Evolutionary conservation across 148 eudicot species (phyloP).

Genomic region (Amaranthus hypochondriacus): DNA sequence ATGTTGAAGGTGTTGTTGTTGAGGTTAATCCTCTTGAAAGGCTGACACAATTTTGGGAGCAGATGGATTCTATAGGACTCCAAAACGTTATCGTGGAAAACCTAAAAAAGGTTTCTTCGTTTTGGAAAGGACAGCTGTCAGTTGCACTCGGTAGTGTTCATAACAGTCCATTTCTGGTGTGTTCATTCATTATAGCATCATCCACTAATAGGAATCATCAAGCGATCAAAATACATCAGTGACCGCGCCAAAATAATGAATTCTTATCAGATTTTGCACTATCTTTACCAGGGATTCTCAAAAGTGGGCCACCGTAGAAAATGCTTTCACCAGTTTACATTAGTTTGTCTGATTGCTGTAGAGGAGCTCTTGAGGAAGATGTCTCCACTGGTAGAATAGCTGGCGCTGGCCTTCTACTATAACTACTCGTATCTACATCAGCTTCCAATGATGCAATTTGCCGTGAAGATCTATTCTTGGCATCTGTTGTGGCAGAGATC

Average conservation of each 20-base stretch:
- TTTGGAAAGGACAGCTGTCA: conserved; percentile 37
- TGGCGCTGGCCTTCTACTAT: conserved; percentile 27
- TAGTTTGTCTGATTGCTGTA: conserved; percentile 62
- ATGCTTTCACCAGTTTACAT: conserved; percentile 77
- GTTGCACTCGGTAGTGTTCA: conserved; percentile 46
- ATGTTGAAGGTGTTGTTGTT: conserved; percentile 34
- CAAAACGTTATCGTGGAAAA: conserved; percentile 42
- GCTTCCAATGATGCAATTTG: conserved; percentile 32
- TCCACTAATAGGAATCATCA: too few relatives aligned
- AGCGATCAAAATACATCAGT: background rate
- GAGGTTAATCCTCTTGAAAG: conserved; percentile 49
- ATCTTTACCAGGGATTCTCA: conserved; percentile 44
- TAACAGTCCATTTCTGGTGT: too few relatives aligned
- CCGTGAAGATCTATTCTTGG: conserved; percentile 35
- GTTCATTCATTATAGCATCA: too few relatives aligned
- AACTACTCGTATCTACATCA: conserved; percentile 30
- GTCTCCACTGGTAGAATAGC: conserved; percentile 37
- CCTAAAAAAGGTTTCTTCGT: conserved; percentile 30
- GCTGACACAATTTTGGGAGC: conserved; percentile 53
- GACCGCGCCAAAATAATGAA: conserved; percentile 46
- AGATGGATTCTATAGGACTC: conserved; percentile 65
- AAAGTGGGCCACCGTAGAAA: conserved; percentile 90
- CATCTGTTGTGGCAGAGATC: conserved; percentile 57
- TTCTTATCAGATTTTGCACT: conserved; percentile 35
- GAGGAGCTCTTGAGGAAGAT: conserved; percentile 33